phyloP scores from a whole-genome alignment of 2,329 filamentous ascomycete species.

The Aspergillus quadrilineatus region DNA sequence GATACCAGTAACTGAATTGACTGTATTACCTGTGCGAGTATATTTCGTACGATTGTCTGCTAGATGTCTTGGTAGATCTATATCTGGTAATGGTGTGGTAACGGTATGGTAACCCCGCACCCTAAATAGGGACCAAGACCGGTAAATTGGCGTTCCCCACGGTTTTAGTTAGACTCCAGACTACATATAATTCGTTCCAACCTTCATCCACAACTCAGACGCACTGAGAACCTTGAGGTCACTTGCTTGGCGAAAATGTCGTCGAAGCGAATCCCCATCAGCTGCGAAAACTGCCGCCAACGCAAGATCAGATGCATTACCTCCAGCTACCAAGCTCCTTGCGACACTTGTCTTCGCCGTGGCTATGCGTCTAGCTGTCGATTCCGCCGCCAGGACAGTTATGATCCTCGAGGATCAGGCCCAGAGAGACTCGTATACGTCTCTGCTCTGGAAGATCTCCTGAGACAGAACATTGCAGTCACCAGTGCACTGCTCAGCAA shows the following conservation, averaged over 20 bases:
- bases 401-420: not conserved
- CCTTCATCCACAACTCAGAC: not conserved
- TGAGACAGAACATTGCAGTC: conserved; percentile 4
- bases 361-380: conserved; percentile 21
- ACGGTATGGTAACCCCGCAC: not conserved
- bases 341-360: conserved; percentile 25
- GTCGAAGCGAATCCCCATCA: not conserved
- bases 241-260: not conserved
- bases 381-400: conserved; percentile 15
- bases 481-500: not conserved
- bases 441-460: not conserved
- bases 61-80: not conserved
- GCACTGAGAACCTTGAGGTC: not conserved
- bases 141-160: not conserved
- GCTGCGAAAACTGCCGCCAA: conserved; percentile 22
- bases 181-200: not conserved
- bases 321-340: conserved; percentile 17
- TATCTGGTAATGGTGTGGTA: not conserved
- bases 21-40: not conserved
- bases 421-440: not conserved
- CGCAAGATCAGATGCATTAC: conserved; percentile 29
- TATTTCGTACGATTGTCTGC: not conserved
- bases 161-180: not conserved
- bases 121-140: not conserved
- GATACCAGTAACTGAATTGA: not conserved